phyloP scores from a whole-genome alignment of 768 basidiomycete genomes.

The Solioccasus polychromus region DNA sequence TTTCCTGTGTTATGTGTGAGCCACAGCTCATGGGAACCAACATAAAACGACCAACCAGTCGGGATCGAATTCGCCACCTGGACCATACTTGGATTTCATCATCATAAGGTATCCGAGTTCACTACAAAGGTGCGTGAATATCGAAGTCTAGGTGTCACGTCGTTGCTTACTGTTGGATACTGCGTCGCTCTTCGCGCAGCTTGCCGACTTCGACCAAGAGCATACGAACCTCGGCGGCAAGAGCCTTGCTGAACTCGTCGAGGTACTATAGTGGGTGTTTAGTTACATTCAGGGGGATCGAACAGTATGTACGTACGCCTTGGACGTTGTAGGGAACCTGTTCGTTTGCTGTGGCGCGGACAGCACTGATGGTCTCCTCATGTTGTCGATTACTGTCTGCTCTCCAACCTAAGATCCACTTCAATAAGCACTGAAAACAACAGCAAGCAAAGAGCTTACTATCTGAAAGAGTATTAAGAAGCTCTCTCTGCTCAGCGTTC shows the following conservation, averaged over 20 bases:
- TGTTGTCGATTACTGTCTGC: constrained; percentile 64
- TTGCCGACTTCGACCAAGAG: constrained; percentile 81
- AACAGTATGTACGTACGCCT: constrained; percentile 48
- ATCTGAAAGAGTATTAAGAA: constrained; percentile 53
- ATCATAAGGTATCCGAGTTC: constrained; percentile 72
- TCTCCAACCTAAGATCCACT: constrained; percentile 56
- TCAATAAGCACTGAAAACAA: constrained; percentile 8
- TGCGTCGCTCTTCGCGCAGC: constrained; percentile 74
- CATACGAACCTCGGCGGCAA: constrained; percentile 81
- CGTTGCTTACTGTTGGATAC: constrained; percentile 67
- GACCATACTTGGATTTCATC: constrained; percentile 72
- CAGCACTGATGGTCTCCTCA: constrained; percentile 61
- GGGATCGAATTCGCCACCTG: constrained; percentile 83
- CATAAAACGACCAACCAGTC: constrained; percentile 55
- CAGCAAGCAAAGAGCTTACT: constrained; percentile 36
- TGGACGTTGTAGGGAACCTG: constrained; percentile 84
- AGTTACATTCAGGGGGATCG: constrained; percentile 3
- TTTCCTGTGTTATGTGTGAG: constrained; percentile 34
- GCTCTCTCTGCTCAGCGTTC: constrained; percentile 56
- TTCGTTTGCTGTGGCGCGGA: constrained; percentile 67
- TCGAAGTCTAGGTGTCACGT: background rate
- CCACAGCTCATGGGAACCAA: background rate
- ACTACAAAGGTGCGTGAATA: constrained; percentile 36
- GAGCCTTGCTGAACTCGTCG: constrained; percentile 82
- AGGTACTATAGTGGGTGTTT: constrained; percentile 53